Conservation (phyloP, 2,329 filamentous ascomycete genomes). For the Endocalyx cinctus region DNA sequence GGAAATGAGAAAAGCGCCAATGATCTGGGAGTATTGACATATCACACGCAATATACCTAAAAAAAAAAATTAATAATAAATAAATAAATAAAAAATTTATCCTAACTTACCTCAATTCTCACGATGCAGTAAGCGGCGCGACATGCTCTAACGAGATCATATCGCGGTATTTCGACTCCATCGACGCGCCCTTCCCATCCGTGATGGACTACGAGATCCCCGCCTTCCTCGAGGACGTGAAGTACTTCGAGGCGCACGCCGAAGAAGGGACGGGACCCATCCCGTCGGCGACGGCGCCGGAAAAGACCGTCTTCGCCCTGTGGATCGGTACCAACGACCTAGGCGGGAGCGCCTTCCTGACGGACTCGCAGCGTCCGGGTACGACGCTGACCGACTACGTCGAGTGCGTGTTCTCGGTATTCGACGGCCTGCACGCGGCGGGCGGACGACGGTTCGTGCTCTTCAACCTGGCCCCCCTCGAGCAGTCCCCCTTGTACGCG, state of each 20-base stretch:
- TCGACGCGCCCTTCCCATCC: slow-evolving; percentile 56
- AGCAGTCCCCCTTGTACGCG: slow-evolving; percentile 65
- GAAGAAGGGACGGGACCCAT: slow-evolving; percentile 34
- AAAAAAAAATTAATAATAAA: neutral
- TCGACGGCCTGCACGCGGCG: slow-evolving; percentile 59
- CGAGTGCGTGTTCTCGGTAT: slow-evolving; percentile 61
- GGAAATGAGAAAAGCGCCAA: no score
- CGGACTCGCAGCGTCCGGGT: slow-evolving; percentile 55
- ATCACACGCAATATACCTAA: no score
- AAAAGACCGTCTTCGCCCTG: slow-evolving; percentile 67
- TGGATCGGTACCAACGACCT: slow-evolving; percentile 84
- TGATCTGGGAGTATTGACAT: no score
- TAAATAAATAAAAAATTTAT: neutral
- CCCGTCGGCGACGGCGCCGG: slow-evolving; percentile 34
- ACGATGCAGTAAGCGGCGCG: slow-evolving; percentile 55
- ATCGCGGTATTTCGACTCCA: slow-evolving; percentile 45
- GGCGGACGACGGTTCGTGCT: slow-evolving; percentile 70
- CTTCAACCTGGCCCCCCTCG: slow-evolving; percentile 63
- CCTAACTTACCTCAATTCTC: neutral
- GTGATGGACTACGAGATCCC: slow-evolving; percentile 58
- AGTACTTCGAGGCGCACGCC: slow-evolving; percentile 20
- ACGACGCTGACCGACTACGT: slow-evolving; percentile 58
- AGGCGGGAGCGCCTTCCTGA: slow-evolving; percentile 60
- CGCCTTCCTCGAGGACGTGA: slow-evolving; percentile 48
- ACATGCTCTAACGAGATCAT: slow-evolving; percentile 68